phyloP scores from a whole-genome alignment of 1,139 yeast genomes.

The Blastobotrys indianensis region DNA sequence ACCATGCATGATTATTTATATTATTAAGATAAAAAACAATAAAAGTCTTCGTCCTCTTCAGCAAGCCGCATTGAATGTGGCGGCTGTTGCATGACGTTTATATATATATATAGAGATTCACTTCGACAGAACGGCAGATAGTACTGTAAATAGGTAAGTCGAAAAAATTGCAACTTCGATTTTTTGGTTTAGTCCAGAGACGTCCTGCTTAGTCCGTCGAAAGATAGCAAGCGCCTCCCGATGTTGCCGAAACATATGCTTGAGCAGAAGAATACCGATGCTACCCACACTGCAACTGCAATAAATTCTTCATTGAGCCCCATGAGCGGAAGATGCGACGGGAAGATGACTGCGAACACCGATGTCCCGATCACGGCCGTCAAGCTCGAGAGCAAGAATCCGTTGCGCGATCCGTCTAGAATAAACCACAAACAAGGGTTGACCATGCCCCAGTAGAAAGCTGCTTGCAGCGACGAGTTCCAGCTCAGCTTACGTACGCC shows the following conservation, averaged over 20 bases:
- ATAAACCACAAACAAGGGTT: slow-evolving; percentile 78
- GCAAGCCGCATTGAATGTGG: too few relatives aligned
- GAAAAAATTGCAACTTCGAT: slow-evolving; percentile 4
- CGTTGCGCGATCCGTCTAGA: slow-evolving; percentile 68
- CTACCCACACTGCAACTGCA: slow-evolving; percentile 43
- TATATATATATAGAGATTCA: neutral
- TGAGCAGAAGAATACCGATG: slow-evolving; percentile 63
- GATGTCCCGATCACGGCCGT: slow-evolving; percentile 30
- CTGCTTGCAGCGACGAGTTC: slow-evolving; percentile 70
- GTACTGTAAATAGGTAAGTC: neutral
- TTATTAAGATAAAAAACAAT: too few relatives aligned
- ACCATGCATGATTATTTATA: neutral
- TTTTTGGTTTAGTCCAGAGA: slow-evolving; percentile 1
- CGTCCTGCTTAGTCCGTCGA: slow-evolving; percentile 12
- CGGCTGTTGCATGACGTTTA: too few relatives aligned
- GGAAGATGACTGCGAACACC: slow-evolving; percentile 28
- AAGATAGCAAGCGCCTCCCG: slow-evolving; percentile 46
- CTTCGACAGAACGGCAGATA: neutral
- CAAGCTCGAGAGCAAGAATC: slow-evolving; percentile 40
- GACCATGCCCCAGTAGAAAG: slow-evolving; percentile 66
- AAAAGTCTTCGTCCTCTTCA: too few relatives aligned
- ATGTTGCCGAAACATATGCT: slow-evolving; percentile 64
- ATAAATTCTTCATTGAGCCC: slow-evolving; percentile 23
- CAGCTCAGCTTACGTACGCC: slow-evolving; percentile 79
- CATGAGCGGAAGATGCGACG: slow-evolving; percentile 26